Evolutionary conservation across 331 rosid genomes (phyloP).

Genomic region (Quercus lobata): DNA sequence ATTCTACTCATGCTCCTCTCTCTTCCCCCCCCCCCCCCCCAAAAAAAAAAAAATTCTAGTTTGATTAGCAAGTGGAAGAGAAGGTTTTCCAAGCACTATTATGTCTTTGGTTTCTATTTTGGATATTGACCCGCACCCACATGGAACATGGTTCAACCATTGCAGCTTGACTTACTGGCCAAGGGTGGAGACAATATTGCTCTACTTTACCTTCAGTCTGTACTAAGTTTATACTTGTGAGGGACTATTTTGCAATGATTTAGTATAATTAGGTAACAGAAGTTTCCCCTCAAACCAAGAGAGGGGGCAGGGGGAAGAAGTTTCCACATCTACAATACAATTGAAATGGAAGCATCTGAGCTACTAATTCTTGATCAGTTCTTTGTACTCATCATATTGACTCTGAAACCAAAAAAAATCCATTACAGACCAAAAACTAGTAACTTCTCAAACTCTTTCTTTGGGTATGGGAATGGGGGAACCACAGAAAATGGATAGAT

Average conservation of each 20-base stretch:
- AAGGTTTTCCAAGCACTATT: background rate
- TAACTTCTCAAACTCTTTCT: background rate
- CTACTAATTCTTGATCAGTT: too few species aligned
- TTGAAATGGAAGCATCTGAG: too few species aligned
- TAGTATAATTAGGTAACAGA: background rate
- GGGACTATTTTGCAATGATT: background rate
- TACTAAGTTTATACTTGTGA: background rate
- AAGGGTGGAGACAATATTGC: too few species aligned
- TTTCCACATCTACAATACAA: too few species aligned
- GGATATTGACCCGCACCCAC: background rate
- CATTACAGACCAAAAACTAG: background rate
- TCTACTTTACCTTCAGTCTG: background rate
- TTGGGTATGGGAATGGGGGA: background rate
- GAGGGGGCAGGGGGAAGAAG: too few species aligned
- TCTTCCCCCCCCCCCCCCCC: background rate
- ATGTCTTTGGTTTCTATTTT: background rate
- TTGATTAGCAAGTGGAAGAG: background rate
- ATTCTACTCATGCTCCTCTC: background rate
- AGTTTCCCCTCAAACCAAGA: background rate
- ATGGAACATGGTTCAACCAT: background rate
- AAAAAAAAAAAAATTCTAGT: background rate
- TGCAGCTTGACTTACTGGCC: background rate
- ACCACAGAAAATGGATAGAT: too few species aligned
- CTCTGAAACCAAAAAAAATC: too few species aligned
- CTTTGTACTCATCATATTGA: too few species aligned